Conservation (phyloP, 2,329 filamentous ascomycete genomes). For the Alternaria postmessia region DNA sequence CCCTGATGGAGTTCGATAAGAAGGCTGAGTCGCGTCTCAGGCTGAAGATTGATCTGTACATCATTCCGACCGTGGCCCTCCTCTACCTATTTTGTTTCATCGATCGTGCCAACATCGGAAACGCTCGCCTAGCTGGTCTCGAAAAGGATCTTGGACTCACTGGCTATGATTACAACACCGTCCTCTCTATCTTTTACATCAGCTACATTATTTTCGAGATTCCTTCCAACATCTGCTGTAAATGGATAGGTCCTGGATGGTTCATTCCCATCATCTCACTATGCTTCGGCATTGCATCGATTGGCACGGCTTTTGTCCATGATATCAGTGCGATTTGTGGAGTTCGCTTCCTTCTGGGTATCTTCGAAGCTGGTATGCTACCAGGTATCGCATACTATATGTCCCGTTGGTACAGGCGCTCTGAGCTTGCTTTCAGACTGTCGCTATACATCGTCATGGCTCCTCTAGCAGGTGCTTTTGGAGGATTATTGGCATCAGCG, state of each 20-base stretch:
- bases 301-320: constrained; percentile 72
- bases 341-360: constrained; percentile 70
- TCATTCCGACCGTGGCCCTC: constrained; percentile 71
- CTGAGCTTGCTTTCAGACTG: constrained; percentile 72
- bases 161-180: constrained; percentile 73
- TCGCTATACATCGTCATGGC: constrained; percentile 75
- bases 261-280: constrained; percentile 71
- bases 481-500: constrained; percentile 68
- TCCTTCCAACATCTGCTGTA: constrained; percentile 72
- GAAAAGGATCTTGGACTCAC: constrained; percentile 67
- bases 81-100: constrained; percentile 79
- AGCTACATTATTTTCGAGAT: constrained; percentile 70
- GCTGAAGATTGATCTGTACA: constrained; percentile 70
- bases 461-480: constrained; percentile 74
- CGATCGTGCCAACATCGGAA: constrained; percentile 78
- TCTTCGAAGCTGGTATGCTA: constrained; percentile 78
- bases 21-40: constrained; percentile 66
- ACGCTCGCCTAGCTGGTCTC: constrained; percentile 71
- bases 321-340: constrained; percentile 62
- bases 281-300: constrained; percentile 68
- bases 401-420: constrained; percentile 74
- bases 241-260: constrained; percentile 75
- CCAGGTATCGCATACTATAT: constrained; percentile 79
- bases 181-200: constrained; percentile 75
- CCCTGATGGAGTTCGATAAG: constrained; percentile 59